A percentile compares a stretch with the other conserved stretches of the same genome.
Evolutionary conservation across 139 green algal species (phyloP).

Genomic region (Dunaliella sp.): DNA sequence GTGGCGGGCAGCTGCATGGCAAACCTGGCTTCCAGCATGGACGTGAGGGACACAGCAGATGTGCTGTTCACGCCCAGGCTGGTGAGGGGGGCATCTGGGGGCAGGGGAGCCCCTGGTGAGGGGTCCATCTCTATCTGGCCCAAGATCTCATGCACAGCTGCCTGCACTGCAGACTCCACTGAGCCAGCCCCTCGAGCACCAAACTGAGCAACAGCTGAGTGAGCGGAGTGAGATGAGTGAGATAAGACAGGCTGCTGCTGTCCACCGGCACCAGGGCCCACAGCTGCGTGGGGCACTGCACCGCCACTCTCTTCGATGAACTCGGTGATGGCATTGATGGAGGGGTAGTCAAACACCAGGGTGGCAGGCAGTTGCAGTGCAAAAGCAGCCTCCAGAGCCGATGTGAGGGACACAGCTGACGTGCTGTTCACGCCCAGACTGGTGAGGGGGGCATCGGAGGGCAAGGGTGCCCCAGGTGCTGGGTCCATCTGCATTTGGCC

Average conservation of each 20-base stretch:
- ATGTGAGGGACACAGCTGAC: slow-evolving; percentile 48
- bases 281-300: neutral
- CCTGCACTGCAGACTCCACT: neutral
- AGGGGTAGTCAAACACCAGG: slow-evolving; percentile 45
- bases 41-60: slow-evolving; percentile 48
- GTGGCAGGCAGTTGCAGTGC: slow-evolving; percentile 45
- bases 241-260: neutral
- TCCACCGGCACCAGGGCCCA: too few species aligned
- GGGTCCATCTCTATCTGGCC: neutral
- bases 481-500: neutral
- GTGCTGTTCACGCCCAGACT: slow-evolving; percentile 2
- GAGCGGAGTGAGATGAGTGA: neutral
- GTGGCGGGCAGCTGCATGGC: slow-evolving; percentile 45
- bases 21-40: slow-evolving; percentile 36
- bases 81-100: neutral
- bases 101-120: neutral
- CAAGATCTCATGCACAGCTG: neutral
- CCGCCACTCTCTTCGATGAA: neutral
- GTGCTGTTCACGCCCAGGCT: slow-evolving; percentile 46
- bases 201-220: neutral
- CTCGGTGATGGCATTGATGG: slow-evolving; percentile 25
- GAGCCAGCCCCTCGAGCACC: neutral
- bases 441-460: slow-evolving; percentile 8
- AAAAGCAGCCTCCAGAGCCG: slow-evolving; percentile 37
- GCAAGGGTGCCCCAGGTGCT: neutral